Evolutionary conservation across 441 rosid species (phyloP), one percentile per base, ranked within the genome.

Genomic region (Pelargonium cotyledonis): DNA sequence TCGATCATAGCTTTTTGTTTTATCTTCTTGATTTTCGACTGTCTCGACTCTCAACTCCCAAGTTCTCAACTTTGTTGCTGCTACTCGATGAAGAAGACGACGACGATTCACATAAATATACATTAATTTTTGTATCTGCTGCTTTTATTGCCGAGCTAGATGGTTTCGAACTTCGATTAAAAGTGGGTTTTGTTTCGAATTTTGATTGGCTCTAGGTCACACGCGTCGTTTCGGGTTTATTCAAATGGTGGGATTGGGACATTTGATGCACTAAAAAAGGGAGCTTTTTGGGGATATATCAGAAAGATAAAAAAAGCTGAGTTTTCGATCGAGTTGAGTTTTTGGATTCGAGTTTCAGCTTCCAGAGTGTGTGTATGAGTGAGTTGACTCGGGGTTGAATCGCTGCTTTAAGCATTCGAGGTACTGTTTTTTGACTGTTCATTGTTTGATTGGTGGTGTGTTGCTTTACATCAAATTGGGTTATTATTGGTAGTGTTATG

Each of bases 181-280:
- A 55, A n/a, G 26, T 19, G 8, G 16, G 7, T 53, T 29, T 31
- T 31, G 61, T 4, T 16, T 16, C n/a, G 60, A 53, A 8, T 53
- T 53, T 53, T 55, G 61, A 15, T 55, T 55, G 61, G 23, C 61
- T 55, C 61, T 55, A 55, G 61, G 61, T 55, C 26, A 26, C 61
- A 55, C 61, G 23, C 61, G 61, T 55, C 23, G 61, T 55, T 55
- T 55, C 61, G 61, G 23, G 61, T 55, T 55, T 55, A 16, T 55
- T 55, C 6, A 4, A 5, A 31, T 31, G 38, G 0, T 31, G 38
- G 38, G 38, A 31, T 31, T 31, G 38, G 38, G 38, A 31, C 38
- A 31, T 31, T 31, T 31, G 61, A 16, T 55, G 61, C 19, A 15
- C 61, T 55, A 14, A 55, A 6, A 55, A 55, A 53, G 31, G 38